A percentile compares a stretch with the other conserved stretches of the same genome.
Evolutionary conservation across 2,329 filamentous ascomycete species (phyloP).

Genomic region (Helicocarpus griseus): DNA sequence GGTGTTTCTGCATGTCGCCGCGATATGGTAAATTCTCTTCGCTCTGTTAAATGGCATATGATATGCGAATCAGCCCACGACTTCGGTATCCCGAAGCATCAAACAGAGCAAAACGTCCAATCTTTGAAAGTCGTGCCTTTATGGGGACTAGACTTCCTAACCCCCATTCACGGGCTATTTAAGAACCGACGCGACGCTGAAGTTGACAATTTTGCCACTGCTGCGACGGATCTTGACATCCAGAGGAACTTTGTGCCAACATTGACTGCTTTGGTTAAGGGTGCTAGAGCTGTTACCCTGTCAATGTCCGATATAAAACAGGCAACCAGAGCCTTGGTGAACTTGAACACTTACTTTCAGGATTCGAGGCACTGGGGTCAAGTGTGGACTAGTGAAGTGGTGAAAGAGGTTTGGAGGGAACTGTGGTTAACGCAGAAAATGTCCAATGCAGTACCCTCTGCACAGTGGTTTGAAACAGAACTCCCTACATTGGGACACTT

Average conservation of each 20-base stretch:
- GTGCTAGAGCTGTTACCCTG: conserved; percentile 38
- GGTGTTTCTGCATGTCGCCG: conserved; percentile 47
- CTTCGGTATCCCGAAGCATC: conserved; percentile 46
- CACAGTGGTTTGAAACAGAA: conserved; percentile 30
- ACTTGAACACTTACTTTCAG: conserved; percentile 43
- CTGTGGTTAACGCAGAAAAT: conserved; percentile 40
- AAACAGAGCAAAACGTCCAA: conserved; percentile 46
- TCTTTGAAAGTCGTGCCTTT: conserved; percentile 46
- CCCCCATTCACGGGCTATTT: conserved; percentile 45
- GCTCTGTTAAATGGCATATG: conserved; percentile 46
- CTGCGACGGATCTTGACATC: conserved; percentile 38
- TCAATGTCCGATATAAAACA: conserved; percentile 35
- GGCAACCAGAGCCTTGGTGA: conserved; percentile 40
- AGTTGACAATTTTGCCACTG: conserved; percentile 38
- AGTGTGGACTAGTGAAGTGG: conserved; percentile 38
- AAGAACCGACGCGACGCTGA: conserved; percentile 44
- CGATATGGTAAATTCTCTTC: conserved; percentile 46
- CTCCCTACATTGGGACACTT: conserved; percentile 29
- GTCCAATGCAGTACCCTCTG: conserved; percentile 27
- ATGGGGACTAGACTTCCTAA: conserved; percentile 46
- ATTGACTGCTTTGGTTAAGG: conserved; percentile 41
- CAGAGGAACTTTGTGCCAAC: conserved; percentile 46
- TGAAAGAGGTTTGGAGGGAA: conserved; percentile 37
- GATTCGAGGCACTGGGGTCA: conserved; percentile 39
- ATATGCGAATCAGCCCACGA: conserved; percentile 47